These are phyloP conservation scores for Lagenaria siceraria DNA, from an alignment of 306 rosid species.

Conservation along the genomic window DNA sequence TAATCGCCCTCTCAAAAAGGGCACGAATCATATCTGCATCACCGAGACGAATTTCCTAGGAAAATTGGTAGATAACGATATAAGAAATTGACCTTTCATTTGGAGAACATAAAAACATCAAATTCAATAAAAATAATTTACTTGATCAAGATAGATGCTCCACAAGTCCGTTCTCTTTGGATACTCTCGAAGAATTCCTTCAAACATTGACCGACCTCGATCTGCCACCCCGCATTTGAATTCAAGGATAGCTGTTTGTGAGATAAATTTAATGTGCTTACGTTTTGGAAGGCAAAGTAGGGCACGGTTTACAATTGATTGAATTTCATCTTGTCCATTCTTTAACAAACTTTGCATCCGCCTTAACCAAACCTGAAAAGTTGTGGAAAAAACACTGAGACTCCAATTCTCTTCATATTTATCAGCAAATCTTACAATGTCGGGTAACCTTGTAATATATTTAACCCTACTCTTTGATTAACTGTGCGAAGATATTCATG, in stretches of 20 bases:
- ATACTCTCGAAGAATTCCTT: constrained; percentile 63
- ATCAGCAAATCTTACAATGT: not conserved
- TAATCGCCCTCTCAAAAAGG: constrained; percentile 78
- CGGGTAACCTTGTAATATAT: not conserved
- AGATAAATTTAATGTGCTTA: constrained; percentile 64
- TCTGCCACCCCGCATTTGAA: constrained; percentile 78
- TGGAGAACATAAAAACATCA: not conserved
- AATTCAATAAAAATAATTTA: constrained; percentile 14
- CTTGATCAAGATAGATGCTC: constrained; percentile 96
- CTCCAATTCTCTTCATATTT: not conserved
- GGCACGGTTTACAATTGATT: constrained; percentile 42
- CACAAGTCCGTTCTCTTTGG: constrained; percentile 83
- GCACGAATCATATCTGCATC: constrained; percentile 65
- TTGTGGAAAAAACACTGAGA: not conserved
- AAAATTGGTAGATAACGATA: not conserved
- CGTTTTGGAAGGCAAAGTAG: constrained; percentile 56
- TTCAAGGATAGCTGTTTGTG: constrained; percentile 82
- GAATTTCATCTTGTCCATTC: constrained; percentile 48
- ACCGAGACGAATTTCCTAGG: constrained; percentile 71
- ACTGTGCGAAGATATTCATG: not conserved
- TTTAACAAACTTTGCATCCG: constrained; percentile 45
- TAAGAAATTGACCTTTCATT: not conserved
- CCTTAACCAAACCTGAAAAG: constrained; percentile 73
- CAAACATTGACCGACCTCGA: constrained; percentile 79
- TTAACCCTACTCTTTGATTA: not conserved